These are phyloP conservation scores for Phytopythium montanum DNA, from an alignment of 352 stramenopile species.

Conservation along the genomic window DNA sequence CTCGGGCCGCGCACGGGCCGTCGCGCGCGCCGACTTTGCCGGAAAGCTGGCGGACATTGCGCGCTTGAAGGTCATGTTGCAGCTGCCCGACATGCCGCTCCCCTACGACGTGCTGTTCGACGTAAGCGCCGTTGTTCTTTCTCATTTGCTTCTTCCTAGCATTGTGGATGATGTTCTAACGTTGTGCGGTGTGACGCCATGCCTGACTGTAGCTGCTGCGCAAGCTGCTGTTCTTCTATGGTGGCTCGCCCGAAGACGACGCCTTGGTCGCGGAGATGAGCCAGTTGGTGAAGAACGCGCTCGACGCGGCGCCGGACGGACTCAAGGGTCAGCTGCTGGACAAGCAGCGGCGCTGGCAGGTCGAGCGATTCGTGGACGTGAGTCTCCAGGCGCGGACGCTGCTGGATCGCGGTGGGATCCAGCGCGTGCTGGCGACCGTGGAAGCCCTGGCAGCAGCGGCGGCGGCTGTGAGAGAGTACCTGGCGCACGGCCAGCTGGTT, in stretches of 20 bases:
- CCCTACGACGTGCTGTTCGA: conserved; percentile 47
- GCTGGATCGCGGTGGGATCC: conserved; percentile 3
- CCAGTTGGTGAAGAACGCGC: conserved; percentile 20
- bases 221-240: conserved; percentile 43
- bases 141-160: too few species aligned
- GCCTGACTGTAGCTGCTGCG: conserved; percentile 27
- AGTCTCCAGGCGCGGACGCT: conserved; percentile 29
- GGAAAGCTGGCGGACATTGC: conserved; percentile 55
- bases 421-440: conserved; percentile 13
- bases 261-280: conserved; percentile 24
- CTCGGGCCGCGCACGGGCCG: conserved; percentile 10
- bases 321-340: conserved; percentile 12
- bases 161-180: too few species aligned
- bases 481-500: conserved; percentile 22
- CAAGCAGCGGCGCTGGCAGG: conserved; percentile 27
- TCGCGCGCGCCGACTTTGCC: conserved; percentile 33
- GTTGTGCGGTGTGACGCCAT: background rate
- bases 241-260: conserved; percentile 18
- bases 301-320: conserved; percentile 13
- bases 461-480: conserved; percentile 26
- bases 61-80: conserved; percentile 49
- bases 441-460: conserved; percentile 13
- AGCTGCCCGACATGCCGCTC: conserved; percentile 42
- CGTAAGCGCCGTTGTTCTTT: conserved; percentile 12
- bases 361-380: conserved; percentile 42